These are phyloP conservation scores for Heritiera fomes DNA, from an alignment of 345 rosid genomes.

Conservation along the genomic window DNA sequence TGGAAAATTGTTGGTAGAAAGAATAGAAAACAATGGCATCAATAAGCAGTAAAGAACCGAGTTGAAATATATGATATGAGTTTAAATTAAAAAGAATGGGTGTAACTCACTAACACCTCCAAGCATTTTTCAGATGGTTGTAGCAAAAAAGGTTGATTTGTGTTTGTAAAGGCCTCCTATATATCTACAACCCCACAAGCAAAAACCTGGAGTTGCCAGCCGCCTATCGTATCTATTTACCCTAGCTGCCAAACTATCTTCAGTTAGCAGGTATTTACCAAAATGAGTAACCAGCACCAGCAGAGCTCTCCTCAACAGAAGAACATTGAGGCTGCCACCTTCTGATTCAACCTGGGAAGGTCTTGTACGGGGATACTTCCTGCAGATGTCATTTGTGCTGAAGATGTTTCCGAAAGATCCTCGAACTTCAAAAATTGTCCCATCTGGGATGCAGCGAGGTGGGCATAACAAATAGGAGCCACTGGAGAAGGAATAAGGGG, in stretches of 20 bases:
- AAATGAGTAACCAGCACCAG: conserved; percentile 1
- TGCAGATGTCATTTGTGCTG: conserved; percentile 32
- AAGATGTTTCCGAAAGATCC: conserved; percentile 54
- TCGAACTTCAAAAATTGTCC: conserved; percentile 75
- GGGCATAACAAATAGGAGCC: conserved; percentile 91
- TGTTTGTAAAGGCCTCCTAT: not conserved
- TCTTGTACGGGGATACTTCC: conserved; percentile 46
- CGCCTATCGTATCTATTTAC: not conserved
- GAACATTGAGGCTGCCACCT: conserved; percentile 67
- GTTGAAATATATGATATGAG: not conserved
- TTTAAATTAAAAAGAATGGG: not conserved
- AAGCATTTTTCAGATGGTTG: not conserved
- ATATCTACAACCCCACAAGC: not conserved
- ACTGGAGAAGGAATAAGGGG: conserved; percentile 41
- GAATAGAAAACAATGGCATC: not conserved
- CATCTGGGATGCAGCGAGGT: conserved; percentile 80
- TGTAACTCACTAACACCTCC: not conserved
- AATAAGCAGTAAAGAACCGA: not conserved
- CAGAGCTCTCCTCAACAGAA: conserved; percentile 59
- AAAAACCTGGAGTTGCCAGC: conserved; percentile 3
- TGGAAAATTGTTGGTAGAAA: not conserved
- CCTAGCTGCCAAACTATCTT: not conserved
- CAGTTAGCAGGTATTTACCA: not conserved
- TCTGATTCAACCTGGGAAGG: conserved; percentile 65
- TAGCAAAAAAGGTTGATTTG: not conserved